Conservation (phyloP, 225 moss, liverwort and hornwort genomes). For the Ulota crispa region DNA sequence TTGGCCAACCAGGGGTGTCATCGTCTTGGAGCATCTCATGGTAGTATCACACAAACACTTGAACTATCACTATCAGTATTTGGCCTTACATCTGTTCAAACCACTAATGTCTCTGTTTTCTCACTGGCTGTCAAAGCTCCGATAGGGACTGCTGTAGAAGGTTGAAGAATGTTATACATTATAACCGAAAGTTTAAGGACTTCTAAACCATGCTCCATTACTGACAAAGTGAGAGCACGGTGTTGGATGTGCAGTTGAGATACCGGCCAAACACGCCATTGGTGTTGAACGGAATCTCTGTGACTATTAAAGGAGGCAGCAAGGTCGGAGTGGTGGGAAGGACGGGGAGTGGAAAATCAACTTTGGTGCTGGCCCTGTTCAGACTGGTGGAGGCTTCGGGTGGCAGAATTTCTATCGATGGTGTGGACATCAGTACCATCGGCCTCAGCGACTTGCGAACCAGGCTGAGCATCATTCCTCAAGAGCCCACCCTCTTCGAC, state of each 20-base stretch:
- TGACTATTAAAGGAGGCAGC: slow-evolving; percentile 54
- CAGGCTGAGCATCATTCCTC: slow-evolving; percentile 69
- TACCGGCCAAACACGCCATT: slow-evolving; percentile 63
- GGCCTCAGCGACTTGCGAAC: slow-evolving; percentile 66
- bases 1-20: slow-evolving; percentile 50
- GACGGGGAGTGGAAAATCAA: slow-evolving; percentile 73
- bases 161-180: neutral
- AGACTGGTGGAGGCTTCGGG: slow-evolving; percentile 66
- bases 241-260: slow-evolving; percentile 45
- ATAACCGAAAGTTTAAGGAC: neutral
- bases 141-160: neutral
- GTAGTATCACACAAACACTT: slow-evolving; percentile 10
- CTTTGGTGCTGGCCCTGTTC: slow-evolving; percentile 66
- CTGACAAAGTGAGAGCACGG: neutral
- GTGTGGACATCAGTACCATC: slow-evolving; percentile 57
- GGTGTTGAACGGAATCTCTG: slow-evolving; percentile 60
- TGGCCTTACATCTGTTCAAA: neutral
- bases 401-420: slow-evolving; percentile 59
- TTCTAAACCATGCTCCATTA: neutral
- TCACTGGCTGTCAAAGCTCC: neutral
- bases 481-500: slow-evolving; percentile 74
- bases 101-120: neutral
- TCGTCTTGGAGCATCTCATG: slow-evolving; percentile 38
- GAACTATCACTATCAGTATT: neutral
- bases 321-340: slow-evolving; percentile 76